Percentiles rank a stretch among this genome's conserved stretches.
Conservation (phyloP, 2,329 filamentous ascomycete species). For the Emergomyces orientalis region DNA sequence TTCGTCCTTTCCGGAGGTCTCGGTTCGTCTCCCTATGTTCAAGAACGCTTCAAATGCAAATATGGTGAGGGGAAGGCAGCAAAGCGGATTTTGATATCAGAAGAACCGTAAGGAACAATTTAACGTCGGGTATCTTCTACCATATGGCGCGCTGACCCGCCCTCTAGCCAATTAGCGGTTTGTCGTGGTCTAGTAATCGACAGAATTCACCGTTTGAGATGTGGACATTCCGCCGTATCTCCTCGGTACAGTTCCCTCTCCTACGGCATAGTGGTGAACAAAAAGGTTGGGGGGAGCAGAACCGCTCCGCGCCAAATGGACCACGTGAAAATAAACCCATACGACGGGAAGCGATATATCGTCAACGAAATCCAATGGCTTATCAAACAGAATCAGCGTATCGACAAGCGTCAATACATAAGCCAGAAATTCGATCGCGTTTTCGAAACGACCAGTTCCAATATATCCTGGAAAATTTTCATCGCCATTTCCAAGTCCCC, state of each 20-base stretch:
- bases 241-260: not conserved
- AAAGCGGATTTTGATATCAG: slow-evolving; percentile 5
- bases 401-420: not conserved
- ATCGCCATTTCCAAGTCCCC: slow-evolving; percentile 2
- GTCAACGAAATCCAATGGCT: slow-evolving; percentile 8
- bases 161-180: slow-evolving; percentile 8
- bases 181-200: slow-evolving; percentile 8
- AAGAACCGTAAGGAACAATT: not conserved
- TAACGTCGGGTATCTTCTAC: not conserved
- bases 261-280: slow-evolving; percentile 7
- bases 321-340: not conserved
- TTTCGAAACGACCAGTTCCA: not conserved
- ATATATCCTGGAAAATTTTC: not conserved
- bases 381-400: not conserved
- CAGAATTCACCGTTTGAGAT: slow-evolving; percentile 2
- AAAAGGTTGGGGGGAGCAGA: not conserved
- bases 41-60: slow-evolving; percentile 23
- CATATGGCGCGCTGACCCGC: not conserved
- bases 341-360: slow-evolving; percentile 1
- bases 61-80: not conserved
- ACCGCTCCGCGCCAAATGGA: not conserved
- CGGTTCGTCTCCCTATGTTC: slow-evolving; percentile 36
- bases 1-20: slow-evolving; percentile 37
- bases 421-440: not conserved
- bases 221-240: slow-evolving; percentile 1